Percentiles rank a stretch among this genome's conserved stretches.
phyloP scores from a whole-genome alignment of 805 yeast genomes.

The Myxozyma sirexii region DNA sequence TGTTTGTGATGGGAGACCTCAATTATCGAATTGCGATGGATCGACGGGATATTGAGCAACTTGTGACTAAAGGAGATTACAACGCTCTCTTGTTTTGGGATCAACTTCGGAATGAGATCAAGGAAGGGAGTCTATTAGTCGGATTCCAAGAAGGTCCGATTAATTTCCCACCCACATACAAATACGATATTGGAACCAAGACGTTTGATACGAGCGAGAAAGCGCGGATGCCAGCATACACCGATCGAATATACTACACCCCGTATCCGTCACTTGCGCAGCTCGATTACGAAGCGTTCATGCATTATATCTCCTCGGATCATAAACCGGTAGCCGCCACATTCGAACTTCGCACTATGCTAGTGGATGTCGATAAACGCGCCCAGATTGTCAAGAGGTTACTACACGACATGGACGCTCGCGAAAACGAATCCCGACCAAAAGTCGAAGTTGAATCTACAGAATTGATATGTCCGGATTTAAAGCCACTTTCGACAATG shows the following conservation, averaged over 20 bases:
- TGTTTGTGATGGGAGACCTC: conserved; percentile 56
- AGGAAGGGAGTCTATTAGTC: conserved; percentile 44
- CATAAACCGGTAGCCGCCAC: conserved; percentile 58
- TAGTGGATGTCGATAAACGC: conserved; percentile 47
- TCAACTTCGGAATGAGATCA: conserved; percentile 46
- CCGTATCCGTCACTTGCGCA: conserved; percentile 34
- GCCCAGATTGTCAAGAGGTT: conserved; percentile 45
- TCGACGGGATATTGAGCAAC: conserved; percentile 39
- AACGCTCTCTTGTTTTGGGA: conserved; percentile 49
- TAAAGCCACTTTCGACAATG: conserved; percentile 36
- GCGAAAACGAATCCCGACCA: conserved; percentile 51
- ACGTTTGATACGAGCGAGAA: conserved; percentile 33
- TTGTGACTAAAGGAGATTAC: conserved; percentile 42
- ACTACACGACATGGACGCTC: conserved; percentile 48
- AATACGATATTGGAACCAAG: conserved; percentile 43
- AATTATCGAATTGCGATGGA: conserved; percentile 52
- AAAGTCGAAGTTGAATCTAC: conserved; percentile 46
- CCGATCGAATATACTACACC: conserved; percentile 57
- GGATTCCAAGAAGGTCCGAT: conserved; percentile 55
- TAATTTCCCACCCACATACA: conserved; percentile 59
- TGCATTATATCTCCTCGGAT: conserved; percentile 50
- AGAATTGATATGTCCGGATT: conserved; percentile 40
- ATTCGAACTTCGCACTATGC: conserved; percentile 41
- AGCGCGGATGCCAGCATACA: conserved; percentile 57
- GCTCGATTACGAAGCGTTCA: conserved; percentile 37